These are phyloP conservation scores for Yarrowia alimentaria DNA, from an alignment of 805 yeast species.

Conservation along the genomic window DNA sequence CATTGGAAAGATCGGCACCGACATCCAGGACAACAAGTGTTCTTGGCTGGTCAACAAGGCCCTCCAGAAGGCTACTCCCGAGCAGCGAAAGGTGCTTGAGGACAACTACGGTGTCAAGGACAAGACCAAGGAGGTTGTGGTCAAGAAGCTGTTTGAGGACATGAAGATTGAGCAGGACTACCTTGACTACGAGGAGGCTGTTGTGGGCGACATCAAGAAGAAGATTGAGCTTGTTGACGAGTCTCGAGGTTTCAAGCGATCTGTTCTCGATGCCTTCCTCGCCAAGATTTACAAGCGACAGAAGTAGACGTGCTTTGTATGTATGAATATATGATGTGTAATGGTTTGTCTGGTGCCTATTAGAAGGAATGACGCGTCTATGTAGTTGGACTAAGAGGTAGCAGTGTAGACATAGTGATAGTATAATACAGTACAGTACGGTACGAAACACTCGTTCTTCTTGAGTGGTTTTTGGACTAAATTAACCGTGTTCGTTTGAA, in stretches of 20 bases:
- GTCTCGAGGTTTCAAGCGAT: conserved; percentile 86
- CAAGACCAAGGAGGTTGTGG: conserved; percentile 59
- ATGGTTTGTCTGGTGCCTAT: too few relatives aligned
- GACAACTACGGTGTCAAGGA: conserved; percentile 88
- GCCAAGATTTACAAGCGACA: conserved; percentile 91
- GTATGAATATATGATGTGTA: too few relatives aligned
- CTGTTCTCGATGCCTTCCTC: conserved; percentile 80
- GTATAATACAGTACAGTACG: too few relatives aligned
- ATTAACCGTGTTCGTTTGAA: too few relatives aligned
- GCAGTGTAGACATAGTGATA: too few relatives aligned
- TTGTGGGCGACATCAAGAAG: conserved; percentile 60
- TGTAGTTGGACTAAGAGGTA: too few relatives aligned
- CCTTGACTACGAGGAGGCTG: conserved; percentile 75
- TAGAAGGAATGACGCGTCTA: too few relatives aligned
- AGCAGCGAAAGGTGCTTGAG: conserved; percentile 79
- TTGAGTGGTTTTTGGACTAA: too few relatives aligned
- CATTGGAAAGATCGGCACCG: conserved; percentile 98
- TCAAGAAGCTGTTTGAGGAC: conserved; percentile 71
- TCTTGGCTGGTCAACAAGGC: conserved; percentile 97
- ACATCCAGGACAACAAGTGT: conserved; percentile 96
- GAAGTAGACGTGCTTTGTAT: conserved; percentile 49
- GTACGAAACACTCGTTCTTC: too few relatives aligned
- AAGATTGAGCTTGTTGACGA: conserved; percentile 79
- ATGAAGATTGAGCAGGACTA: conserved; percentile 70
- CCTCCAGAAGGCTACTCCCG: conserved; percentile 68